Evolutionary conservation across 228 moss, liverwort and hornwort species (phyloP).

Genomic region (Sphagnum fallax): DNA sequence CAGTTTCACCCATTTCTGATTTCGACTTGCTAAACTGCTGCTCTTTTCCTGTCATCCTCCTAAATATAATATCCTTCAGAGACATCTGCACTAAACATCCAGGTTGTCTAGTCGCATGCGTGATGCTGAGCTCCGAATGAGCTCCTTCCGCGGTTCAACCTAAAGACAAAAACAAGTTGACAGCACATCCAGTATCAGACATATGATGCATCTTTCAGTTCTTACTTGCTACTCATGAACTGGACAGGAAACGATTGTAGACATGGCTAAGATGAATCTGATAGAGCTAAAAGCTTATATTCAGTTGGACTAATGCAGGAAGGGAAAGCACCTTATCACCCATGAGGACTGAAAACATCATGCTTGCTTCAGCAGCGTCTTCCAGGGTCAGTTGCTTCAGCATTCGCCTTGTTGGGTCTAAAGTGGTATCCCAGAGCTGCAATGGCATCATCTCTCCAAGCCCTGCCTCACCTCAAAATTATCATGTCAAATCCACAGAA

Average conservation of each 20-base stretch:
- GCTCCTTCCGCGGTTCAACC: conserved; percentile 91
- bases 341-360: conserved; percentile 85
- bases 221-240: too few relatives aligned
- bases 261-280: neutral
- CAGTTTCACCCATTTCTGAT: too few relatives aligned
- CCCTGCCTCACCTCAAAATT: conserved; percentile 21
- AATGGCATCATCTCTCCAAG: conserved; percentile 99
- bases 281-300: neutral
- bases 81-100: conserved; percentile 21
- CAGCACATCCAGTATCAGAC: too few relatives aligned
- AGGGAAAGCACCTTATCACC: conserved; percentile 64
- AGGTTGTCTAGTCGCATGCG: conserved; percentile 38
- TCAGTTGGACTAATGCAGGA: neutral
- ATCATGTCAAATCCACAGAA: neutral
- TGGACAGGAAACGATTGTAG: neutral
- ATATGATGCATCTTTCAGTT: too few relatives aligned
- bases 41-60: too few relatives aligned
- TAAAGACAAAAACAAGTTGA: conserved; percentile 4
- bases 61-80: too few relatives aligned
- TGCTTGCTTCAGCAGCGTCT: conserved; percentile 86
- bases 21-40: too few relatives aligned
- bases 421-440: conserved; percentile 91
- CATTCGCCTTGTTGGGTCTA: conserved; percentile 87
- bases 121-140: conserved; percentile 66
- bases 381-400: conserved; percentile 82